These are phyloP conservation scores for Fusarium zealandicum DNA, from an alignment of 2,329 filamentous ascomycete genomes.

Conservation along the genomic window DNA sequence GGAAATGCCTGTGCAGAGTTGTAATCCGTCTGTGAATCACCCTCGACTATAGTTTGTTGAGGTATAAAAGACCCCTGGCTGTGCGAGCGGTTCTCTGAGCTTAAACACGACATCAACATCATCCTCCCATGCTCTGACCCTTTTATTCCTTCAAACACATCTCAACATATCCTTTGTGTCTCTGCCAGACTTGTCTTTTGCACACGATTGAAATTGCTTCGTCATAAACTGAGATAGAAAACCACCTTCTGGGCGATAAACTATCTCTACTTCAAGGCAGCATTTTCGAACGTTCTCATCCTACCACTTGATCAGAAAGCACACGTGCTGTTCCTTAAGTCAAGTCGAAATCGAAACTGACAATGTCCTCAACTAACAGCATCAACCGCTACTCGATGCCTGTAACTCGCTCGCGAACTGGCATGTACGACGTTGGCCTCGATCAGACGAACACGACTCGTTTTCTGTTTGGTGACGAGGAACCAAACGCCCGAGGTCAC, in stretches of 20 bases:
- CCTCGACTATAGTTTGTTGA: not conserved
- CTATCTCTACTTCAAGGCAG: not conserved
- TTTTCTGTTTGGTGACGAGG: slow-evolving; percentile 86
- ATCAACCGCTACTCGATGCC: slow-evolving; percentile 95
- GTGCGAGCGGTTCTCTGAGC: not conserved
- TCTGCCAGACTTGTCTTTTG: not conserved
- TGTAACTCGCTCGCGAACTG: slow-evolving; percentile 73
- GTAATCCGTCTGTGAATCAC: slow-evolving; percentile 24
- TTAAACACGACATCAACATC: slow-evolving; percentile 1
- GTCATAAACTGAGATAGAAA: not conserved
- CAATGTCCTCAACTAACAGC: slow-evolving; percentile 53
- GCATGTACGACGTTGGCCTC: slow-evolving; percentile 72
- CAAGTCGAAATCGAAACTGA: slow-evolving; percentile 25
- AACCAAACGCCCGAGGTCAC: slow-evolving; percentile 56
- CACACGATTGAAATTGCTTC: not conserved
- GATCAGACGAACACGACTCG: slow-evolving; percentile 86
- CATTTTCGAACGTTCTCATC: not conserved
- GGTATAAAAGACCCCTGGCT: slow-evolving; percentile 23
- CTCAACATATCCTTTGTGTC: not conserved
- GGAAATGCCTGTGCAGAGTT: not conserved
- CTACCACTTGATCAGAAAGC: slow-evolving; percentile 2
- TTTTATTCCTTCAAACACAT: not conserved
- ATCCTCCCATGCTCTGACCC: not conserved
- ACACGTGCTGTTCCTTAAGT: not conserved
- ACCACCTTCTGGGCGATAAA: not conserved